phyloP scores from a whole-genome alignment of 352 stramenopile species.

The Globisporangium mamillatum region DNA sequence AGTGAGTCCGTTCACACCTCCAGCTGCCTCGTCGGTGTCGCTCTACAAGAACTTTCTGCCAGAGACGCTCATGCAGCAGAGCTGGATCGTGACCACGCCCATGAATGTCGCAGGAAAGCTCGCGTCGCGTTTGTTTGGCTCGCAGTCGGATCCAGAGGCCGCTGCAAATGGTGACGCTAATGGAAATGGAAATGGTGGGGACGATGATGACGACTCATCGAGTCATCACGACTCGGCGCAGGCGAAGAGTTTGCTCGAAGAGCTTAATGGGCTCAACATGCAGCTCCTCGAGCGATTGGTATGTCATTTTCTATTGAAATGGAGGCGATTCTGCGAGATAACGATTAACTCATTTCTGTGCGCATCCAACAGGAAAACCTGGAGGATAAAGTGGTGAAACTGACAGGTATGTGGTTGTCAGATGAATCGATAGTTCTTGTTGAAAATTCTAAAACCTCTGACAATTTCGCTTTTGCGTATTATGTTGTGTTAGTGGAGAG shows the following conservation, averaged over 20 bases:
- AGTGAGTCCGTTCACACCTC: slow-evolving; percentile 22
- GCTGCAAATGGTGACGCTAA: background rate
- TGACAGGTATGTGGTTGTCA: slow-evolving; percentile 36
- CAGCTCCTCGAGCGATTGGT: slow-evolving; percentile 78
- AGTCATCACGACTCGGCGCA: slow-evolving; percentile 31
- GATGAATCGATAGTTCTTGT: background rate
- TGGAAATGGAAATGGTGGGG: slow-evolving; percentile 1
- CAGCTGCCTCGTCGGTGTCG: slow-evolving; percentile 26
- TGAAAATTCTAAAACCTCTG: background rate
- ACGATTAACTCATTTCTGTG: background rate
- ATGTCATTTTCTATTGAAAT: slow-evolving; percentile 2
- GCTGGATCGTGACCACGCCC: slow-evolving; percentile 63
- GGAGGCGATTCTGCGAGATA: background rate
- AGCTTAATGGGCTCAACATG: slow-evolving; percentile 85
- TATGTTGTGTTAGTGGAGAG: slow-evolving; percentile 40
- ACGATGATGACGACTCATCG: slow-evolving; percentile 17
- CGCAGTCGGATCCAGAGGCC: slow-evolving; percentile 21
- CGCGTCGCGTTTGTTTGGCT: slow-evolving; percentile 70
- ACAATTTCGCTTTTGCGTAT: background rate
- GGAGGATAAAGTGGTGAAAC: slow-evolving; percentile 61
- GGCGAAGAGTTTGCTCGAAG: slow-evolving; percentile 73
- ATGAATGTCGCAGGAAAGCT: slow-evolving; percentile 62
- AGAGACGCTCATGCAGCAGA: slow-evolving; percentile 50
- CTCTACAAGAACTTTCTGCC: slow-evolving; percentile 37
- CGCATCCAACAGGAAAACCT: slow-evolving; percentile 49